Conservation (phyloP, 2,329 filamentous ascomycete genomes). For the Venturia effusa region DNA sequence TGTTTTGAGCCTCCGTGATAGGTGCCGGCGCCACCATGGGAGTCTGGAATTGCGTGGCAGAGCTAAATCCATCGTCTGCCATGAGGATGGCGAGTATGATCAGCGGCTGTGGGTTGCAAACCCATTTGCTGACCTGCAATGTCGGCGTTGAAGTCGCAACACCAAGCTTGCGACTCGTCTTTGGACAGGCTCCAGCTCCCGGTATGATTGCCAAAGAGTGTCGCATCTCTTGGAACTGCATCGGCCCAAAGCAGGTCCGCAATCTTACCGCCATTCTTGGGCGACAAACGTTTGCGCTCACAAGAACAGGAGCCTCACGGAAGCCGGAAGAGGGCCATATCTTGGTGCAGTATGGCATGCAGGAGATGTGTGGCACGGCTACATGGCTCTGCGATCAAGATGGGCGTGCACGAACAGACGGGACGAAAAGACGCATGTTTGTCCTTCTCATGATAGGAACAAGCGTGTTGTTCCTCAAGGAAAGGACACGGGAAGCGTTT, state of each 20-base stretch:
- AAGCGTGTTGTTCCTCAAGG: not conserved
- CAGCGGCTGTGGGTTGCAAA: not conserved
- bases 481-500: slow-evolving; percentile 3
- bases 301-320: not conserved
- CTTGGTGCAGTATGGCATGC: not conserved
- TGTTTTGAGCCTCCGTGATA: not conserved
- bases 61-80: not conserved
- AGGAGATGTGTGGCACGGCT: not conserved
- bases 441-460: not conserved
- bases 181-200: not conserved
- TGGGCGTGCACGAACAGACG: not conserved
- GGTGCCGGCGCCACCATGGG: not conserved
- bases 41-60: not conserved
- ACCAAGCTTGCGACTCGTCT: not conserved
- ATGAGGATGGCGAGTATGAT: not conserved
- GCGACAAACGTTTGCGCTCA: not conserved
- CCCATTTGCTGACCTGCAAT: not conserved
- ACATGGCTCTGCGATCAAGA: not conserved
- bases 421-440: not conserved
- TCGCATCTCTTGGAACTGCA: not conserved
- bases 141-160: not conserved
- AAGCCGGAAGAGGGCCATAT: not conserved
- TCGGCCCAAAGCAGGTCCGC: not conserved
- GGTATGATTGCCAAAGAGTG: not conserved
- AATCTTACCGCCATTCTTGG: not conserved